Evolutionary conservation across 805 yeast species (phyloP).

Genomic region (Candida sanyiensis): DNA sequence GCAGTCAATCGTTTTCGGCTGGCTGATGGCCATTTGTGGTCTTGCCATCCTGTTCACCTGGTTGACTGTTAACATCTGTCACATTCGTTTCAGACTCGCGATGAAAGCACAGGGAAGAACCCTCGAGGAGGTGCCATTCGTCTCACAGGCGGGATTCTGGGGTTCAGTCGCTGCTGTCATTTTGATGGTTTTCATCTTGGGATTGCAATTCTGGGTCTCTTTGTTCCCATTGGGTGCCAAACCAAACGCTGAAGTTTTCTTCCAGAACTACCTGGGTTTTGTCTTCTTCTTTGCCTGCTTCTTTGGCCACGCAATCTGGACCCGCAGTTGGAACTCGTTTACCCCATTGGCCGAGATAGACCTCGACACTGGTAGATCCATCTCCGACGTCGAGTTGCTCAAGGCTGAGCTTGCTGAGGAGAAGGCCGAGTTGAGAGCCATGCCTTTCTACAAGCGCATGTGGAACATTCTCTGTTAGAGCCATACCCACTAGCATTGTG

Average conservation of each 20-base stretch:
- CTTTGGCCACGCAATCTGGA: slow-evolving; percentile 38
- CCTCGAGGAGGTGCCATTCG: slow-evolving; percentile 36
- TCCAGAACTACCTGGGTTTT: slow-evolving; percentile 37
- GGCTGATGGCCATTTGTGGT: slow-evolving; percentile 47
- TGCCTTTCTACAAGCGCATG: slow-evolving; percentile 42
- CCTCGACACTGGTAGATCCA: slow-evolving; percentile 59
- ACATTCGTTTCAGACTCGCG: slow-evolving; percentile 42
- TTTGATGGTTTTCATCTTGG: slow-evolving; percentile 33
- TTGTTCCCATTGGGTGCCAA: slow-evolving; percentile 37
- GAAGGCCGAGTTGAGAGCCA: slow-evolving; percentile 40
- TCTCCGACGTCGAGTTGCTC: slow-evolving; percentile 49
- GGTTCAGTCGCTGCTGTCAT: slow-evolving; percentile 38
- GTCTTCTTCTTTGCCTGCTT: slow-evolving; percentile 35
- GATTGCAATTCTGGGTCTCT: slow-evolving; percentile 45
- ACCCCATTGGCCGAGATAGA: slow-evolving; percentile 47
- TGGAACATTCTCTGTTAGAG: slow-evolving; percentile 57
- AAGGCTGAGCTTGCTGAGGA: slow-evolving; percentile 56
- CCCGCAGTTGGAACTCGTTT: slow-evolving; percentile 36
- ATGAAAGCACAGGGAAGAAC: slow-evolving; percentile 37
- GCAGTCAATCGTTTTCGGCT: slow-evolving; percentile 37
- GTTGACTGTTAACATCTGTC: slow-evolving; percentile 41
- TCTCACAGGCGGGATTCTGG: slow-evolving; percentile 36
- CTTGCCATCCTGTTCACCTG: slow-evolving; percentile 44
- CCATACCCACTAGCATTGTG: no score
- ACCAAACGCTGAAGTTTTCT: slow-evolving; percentile 32